Base-by-base conservation (phyloP, 768 basidiomycete species). In the Sporobolomyces pararoseus region DNA sequence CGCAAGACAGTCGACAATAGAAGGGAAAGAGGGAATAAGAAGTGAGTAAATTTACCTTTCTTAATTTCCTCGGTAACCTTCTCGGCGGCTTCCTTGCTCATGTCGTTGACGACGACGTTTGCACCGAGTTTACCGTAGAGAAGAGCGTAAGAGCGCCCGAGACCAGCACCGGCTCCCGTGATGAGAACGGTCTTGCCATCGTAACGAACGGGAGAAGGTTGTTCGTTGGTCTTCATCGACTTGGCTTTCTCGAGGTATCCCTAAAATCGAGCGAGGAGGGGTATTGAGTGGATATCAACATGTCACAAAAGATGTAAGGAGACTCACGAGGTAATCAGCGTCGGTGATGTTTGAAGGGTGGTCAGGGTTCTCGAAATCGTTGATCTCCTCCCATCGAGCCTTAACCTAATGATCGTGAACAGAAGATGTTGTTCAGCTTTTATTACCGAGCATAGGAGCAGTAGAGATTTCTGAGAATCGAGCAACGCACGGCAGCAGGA, bases 41-140 rank as follows among this genome's bases (percentile, higher is more conserved):
- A n/a, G n/a, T n/a, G n/a, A n/a, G n/a, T n/a, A 31, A 37, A 51
- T 83, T 50, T 59, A 90, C 92, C 86, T 79, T 87, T 85, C 69
- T 85, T 83, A 67, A 98, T 85, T 78, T 97, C 93, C n/a, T 88
- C 85, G 23, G 91, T 91, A 3, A 98, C 93, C 12, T 84, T 81
- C 27, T 86, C 85, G 10, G 93, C 93, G 2, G 85, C 88, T 75
- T 92, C 90, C 77, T 88, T 88, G 78, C 84, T 91, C 54, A 97
- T 88, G 76, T 99, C 96, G 78, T 98, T 99, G 50, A 98, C 86
- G 52, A 98, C 89, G 37, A 99, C 90, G 75, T 96, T 96, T 14
- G 92, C 95, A n/a, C 96, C 95, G 13, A 94, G 86, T 63, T 85
- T 86, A 31, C 85, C 90, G 77, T 89, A 98, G 89, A 97, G 90